Evolutionary conservation across 352 stramenopile genomes (phyloP).

Genomic region (Globisporangium okanoganense): DNA sequence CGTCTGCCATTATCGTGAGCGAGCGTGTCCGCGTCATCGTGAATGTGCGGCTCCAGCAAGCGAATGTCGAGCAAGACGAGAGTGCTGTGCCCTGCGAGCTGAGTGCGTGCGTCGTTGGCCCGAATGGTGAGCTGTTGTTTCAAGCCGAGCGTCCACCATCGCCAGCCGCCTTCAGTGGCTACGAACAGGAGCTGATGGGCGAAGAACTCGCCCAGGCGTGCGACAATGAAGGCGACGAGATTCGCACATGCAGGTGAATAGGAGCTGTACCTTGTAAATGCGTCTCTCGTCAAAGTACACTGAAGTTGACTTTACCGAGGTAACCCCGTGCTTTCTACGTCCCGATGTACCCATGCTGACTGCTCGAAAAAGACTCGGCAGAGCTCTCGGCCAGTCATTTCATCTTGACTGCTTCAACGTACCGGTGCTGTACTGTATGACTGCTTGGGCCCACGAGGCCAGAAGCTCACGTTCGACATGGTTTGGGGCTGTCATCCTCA

Average conservation of each 20-base stretch:
- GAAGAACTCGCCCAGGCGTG: background rate
- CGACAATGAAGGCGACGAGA: background rate
- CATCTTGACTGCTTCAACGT: background rate
- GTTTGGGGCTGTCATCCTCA: background rate
- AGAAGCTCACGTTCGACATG: background rate
- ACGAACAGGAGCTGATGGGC: background rate
- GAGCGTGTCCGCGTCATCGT: conserved; percentile 1
- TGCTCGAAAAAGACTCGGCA: background rate
- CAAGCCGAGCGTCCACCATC: background rate
- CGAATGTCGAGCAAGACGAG: background rate
- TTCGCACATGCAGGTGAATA: background rate
- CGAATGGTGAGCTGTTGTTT: background rate
- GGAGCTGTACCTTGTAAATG: too few relatives aligned
- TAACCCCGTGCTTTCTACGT: background rate
- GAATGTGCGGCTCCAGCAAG: background rate
- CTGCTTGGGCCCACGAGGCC: background rate
- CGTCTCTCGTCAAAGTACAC: background rate
- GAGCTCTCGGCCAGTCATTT: background rate
- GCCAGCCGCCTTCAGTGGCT: background rate
- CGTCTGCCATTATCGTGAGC: background rate
- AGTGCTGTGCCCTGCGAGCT: background rate
- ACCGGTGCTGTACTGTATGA: background rate
- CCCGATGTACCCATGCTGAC: background rate
- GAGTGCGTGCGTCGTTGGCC: background rate
- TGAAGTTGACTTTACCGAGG: background rate